These are phyloP conservation scores for Penicillium sp. DNA, from an alignment of 2,329 filamentous ascomycete species.

Conservation along the genomic window DNA sequence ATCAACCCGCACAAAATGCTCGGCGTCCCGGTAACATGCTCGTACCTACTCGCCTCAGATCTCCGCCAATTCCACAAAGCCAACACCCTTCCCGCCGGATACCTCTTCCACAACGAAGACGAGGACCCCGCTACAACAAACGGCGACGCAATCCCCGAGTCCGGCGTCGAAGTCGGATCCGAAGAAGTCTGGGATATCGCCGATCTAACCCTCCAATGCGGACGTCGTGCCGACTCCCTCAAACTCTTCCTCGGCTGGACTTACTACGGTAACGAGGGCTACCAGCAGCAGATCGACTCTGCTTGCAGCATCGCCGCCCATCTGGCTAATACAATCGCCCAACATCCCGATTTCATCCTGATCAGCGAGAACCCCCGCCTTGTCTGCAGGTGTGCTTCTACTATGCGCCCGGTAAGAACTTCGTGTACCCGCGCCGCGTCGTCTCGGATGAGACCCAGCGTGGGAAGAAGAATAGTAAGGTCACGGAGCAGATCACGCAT, in stretches of 20 bases:
- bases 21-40: constrained; percentile 83
- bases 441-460: constrained; percentile 36
- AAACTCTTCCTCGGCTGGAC: constrained; percentile 88
- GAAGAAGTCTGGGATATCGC: constrained; percentile 80
- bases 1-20: constrained; percentile 98
- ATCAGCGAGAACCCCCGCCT: constrained; percentile 74
- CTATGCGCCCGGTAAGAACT: constrained; percentile 59
- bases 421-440: constrained; percentile 39
- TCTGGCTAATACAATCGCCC: constrained; percentile 59
- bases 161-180: constrained; percentile 33
- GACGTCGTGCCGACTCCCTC: constrained; percentile 75
- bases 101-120: constrained; percentile 66
- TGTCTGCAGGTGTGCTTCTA: constrained; percentile 97
- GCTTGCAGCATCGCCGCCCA: constrained; percentile 70
- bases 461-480: constrained; percentile 50
- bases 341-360: constrained; percentile 61
- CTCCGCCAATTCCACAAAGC: constrained; percentile 72
- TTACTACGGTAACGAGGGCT: constrained; percentile 77
- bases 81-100: constrained; percentile 82
- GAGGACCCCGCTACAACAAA: constrained; percentile 36
- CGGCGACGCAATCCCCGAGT: constrained; percentile 12
- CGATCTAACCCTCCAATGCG: constrained; percentile 90
- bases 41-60: constrained; percentile 77
- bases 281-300: constrained; percentile 63
- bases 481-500: constrained; percentile 55